Conservation (phyloP, 2,329 filamentous ascomycete species). For the Sordariomycetes sp. region DNA sequence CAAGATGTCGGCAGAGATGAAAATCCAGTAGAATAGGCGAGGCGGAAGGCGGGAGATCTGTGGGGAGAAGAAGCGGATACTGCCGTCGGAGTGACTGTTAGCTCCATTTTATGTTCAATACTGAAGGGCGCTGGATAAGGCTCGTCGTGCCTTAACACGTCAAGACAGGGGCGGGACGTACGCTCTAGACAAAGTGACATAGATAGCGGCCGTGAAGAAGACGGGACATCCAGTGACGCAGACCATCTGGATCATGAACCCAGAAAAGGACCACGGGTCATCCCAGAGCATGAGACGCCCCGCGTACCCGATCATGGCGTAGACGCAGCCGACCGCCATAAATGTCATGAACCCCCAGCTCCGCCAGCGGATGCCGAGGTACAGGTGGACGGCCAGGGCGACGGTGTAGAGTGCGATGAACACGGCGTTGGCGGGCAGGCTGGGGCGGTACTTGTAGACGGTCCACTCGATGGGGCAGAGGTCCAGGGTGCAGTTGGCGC, state of each 20-base stretch:
- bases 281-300: slow-evolving; percentile 46
- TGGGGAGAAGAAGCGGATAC: slow-evolving; percentile 13
- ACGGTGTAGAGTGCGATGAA: slow-evolving; percentile 40
- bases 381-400: slow-evolving; percentile 31
- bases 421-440: slow-evolving; percentile 37
- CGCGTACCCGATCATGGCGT: slow-evolving; percentile 52
- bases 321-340: slow-evolving; percentile 44
- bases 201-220: slow-evolving; percentile 47
- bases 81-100: slow-evolving; percentile 11
- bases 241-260: slow-evolving; percentile 54
- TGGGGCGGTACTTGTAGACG: slow-evolving; percentile 43
- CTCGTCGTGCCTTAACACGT: background rate
- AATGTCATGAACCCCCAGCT: slow-evolving; percentile 35
- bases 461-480: slow-evolving; percentile 28
- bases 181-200: slow-evolving; percentile 44
- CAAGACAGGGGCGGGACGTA: slow-evolving; percentile 2
- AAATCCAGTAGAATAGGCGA: slow-evolving; percentile 31
- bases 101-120: slow-evolving; percentile 12
- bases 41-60: slow-evolving; percentile 30
- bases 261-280: slow-evolving; percentile 46
- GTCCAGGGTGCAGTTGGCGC: slow-evolving; percentile 26
- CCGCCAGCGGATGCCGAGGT: slow-evolving; percentile 32
- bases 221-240: slow-evolving; percentile 29
- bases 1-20: slow-evolving; percentile 44
- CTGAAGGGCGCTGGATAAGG: background rate